Conservation (phyloP, 805 yeast species). For the Metschnikowia lochheadii region DNA sequence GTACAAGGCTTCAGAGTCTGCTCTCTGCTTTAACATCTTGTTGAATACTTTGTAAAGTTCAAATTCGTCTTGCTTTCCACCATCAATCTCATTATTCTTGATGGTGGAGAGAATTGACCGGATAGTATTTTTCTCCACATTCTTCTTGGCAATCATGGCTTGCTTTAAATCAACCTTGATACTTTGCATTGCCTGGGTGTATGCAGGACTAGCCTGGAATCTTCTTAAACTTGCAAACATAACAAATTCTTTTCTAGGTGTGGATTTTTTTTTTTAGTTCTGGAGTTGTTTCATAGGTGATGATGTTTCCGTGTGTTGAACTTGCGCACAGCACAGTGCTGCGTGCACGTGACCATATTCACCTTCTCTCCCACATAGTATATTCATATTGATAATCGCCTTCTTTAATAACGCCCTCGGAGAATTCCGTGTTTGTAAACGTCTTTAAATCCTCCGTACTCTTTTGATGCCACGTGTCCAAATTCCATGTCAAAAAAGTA, state of each 20-base stretch:
- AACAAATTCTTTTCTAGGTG: too few relatives aligned
- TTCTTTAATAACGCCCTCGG: constrained; percentile 31
- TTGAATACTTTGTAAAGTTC: constrained; percentile 16
- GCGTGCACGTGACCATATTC: not conserved
- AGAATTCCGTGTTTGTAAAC: constrained; percentile 33
- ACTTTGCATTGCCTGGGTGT: constrained; percentile 21
- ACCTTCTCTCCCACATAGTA: constrained; percentile 49
- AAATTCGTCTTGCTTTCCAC: constrained; percentile 22
- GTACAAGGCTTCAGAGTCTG: constrained; percentile 48
- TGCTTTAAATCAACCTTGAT: constrained; percentile 22
- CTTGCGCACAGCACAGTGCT: not conserved
- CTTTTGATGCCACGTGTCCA: constrained; percentile 34
- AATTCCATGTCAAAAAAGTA: constrained; percentile 51
- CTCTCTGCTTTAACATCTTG: constrained; percentile 47
- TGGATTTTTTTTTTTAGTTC: not conserved
- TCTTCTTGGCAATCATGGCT: constrained; percentile 24
- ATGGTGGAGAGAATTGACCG: constrained; percentile 39
- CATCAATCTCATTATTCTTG: constrained; percentile 36
- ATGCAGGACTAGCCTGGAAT: constrained; percentile 32
- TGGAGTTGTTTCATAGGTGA: not conserved
- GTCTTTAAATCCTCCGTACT: constrained; percentile 31
- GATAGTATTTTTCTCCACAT: constrained; percentile 38
- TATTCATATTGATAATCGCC: constrained; percentile 50
- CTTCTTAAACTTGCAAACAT: constrained; percentile 22
- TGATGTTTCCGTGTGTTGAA: not conserved